phyloP scores from a whole-genome alignment of 192 early-diverging fungal species.

The Umbelopsis sp. region DNA sequence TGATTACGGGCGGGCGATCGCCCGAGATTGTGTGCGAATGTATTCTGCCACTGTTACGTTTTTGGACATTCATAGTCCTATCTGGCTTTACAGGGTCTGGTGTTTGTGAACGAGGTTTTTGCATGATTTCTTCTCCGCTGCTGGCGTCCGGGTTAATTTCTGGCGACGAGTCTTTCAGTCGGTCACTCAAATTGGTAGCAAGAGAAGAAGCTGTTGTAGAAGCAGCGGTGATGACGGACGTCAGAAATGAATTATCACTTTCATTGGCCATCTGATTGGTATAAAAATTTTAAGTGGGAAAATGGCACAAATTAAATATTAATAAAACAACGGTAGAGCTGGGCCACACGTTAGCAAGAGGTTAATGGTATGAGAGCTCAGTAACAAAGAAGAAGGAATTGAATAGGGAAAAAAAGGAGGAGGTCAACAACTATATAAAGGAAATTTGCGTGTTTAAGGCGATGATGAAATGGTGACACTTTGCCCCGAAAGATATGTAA shows the following conservation, averaged over 20 bases:
- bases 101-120: not conserved
- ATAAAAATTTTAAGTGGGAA: too few species aligned
- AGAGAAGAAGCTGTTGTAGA: not conserved
- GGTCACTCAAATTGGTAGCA: not conserved
- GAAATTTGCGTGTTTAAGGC: not conserved
- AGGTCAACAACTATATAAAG: not conserved
- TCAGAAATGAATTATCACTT: not conserved
- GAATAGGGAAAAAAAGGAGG: not conserved
- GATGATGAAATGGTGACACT: conserved; percentile 19
- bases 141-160: not conserved
- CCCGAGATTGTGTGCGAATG: conserved; percentile 31
- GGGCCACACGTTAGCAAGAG: too few species aligned
- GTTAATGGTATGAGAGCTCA: too few species aligned
- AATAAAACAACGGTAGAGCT: too few species aligned
- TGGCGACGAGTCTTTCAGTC: not conserved
- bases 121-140: not conserved
- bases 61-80: not conserved
- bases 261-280: conserved; percentile 3
- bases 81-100: not conserved
- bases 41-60: not conserved
- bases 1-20: conserved; percentile 14
- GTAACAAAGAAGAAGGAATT: not conserved
- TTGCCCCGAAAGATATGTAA: not conserved
- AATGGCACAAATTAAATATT: too few species aligned
- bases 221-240: not conserved